Percentiles rank a stretch among this genome's conserved stretches.
Conservation (phyloP, 1,284 basidiomycete species). For the Tilletiopsis washingtonensis region DNA sequence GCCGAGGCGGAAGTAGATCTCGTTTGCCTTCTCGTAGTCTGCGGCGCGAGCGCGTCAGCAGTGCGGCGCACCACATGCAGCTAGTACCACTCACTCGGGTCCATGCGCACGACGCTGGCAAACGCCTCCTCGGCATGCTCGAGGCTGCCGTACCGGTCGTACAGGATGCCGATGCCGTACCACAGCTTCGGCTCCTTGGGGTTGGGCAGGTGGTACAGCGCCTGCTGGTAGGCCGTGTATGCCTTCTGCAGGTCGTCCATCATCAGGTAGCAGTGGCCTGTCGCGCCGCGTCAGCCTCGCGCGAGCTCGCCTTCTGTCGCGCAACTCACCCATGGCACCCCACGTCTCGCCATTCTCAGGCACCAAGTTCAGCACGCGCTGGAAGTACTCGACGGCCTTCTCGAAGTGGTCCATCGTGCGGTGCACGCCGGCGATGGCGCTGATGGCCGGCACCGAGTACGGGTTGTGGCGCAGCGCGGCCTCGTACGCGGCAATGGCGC, state of each 20-base stretch:
- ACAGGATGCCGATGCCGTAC: constrained; percentile 98
- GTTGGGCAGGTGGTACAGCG: constrained; percentile 86
- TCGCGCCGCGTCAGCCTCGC: too few relatives aligned
- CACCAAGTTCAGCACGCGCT: constrained; percentile 69
- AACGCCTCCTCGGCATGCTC: constrained; percentile 99
- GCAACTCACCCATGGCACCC: constrained; percentile 58
- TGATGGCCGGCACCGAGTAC: constrained; percentile 41
- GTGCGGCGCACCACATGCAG: neutral
- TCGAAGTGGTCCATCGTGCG: constrained; percentile 43
- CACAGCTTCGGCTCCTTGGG: constrained; percentile 98
- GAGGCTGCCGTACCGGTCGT: constrained; percentile 94
- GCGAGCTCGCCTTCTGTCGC: neutral
- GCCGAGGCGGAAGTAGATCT: constrained; percentile 93
- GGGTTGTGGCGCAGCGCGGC: constrained; percentile 43
- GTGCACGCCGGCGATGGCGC: constrained; percentile 42
- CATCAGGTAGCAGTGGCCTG: constrained; percentile 86
- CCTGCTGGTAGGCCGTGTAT: constrained; percentile 97
- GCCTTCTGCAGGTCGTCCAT: constrained; percentile 98
- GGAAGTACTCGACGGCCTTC: constrained; percentile 88
- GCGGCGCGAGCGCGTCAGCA: constrained; percentile 15
- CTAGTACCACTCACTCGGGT: constrained; percentile 53
- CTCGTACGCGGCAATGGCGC: constrained; percentile 42
- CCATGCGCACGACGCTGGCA: constrained; percentile 90
- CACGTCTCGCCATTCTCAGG: constrained; percentile 46
- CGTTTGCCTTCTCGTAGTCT: constrained; percentile 98